Evolutionary conservation across 2,329 filamentous ascomycete genomes (phyloP).

Genomic region (Kalmusia sp.): DNA sequence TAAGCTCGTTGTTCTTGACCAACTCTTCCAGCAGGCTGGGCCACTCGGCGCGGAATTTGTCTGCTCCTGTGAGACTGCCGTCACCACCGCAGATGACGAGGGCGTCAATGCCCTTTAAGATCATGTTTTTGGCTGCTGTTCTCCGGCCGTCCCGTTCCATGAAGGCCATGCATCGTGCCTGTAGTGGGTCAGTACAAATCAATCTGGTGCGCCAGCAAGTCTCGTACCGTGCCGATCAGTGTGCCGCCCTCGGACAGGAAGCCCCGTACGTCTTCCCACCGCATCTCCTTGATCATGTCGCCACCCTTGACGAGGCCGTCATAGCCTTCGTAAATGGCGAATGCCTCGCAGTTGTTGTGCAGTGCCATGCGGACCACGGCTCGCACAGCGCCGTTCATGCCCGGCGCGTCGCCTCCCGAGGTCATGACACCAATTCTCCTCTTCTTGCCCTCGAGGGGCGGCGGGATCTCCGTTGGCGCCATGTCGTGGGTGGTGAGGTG

Average conservation of each 20-base stretch:
- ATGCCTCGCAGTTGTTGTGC: constrained; percentile 66
- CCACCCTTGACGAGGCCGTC: constrained; percentile 92
- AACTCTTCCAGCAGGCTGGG: constrained; percentile 86
- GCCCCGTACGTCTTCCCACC: constrained; percentile 93
- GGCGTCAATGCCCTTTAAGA: constrained; percentile 90
- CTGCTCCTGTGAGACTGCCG: constrained; percentile 86
- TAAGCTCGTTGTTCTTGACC: constrained; percentile 75
- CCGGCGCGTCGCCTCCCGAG: constrained; percentile 90
- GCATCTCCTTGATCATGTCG: constrained; percentile 84
- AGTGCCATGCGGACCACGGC: constrained; percentile 92
- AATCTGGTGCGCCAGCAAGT: not conserved
- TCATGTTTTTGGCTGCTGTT: constrained; percentile 90
- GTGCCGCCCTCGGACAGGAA: constrained; percentile 95
- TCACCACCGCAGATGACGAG: constrained; percentile 97
- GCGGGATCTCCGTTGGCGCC: constrained; percentile 39
- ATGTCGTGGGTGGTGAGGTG: constrained; percentile 18
- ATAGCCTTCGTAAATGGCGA: constrained; percentile 82
- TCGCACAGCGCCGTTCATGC: constrained; percentile 91
- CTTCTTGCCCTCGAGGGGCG: constrained; percentile 56
- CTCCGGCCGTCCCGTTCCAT: constrained; percentile 86
- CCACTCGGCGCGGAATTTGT: constrained; percentile 93
- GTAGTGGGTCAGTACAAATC: not conserved
- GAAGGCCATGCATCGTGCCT: constrained; percentile 87
- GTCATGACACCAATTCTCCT: constrained; percentile 88
- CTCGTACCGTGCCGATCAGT: constrained; percentile 76